Percentiles rank a stretch among this genome's conserved stretches.
Evolutionary conservation across 306 rosid genomes (phyloP).

Genomic region (Fragaria ananassa): DNA sequence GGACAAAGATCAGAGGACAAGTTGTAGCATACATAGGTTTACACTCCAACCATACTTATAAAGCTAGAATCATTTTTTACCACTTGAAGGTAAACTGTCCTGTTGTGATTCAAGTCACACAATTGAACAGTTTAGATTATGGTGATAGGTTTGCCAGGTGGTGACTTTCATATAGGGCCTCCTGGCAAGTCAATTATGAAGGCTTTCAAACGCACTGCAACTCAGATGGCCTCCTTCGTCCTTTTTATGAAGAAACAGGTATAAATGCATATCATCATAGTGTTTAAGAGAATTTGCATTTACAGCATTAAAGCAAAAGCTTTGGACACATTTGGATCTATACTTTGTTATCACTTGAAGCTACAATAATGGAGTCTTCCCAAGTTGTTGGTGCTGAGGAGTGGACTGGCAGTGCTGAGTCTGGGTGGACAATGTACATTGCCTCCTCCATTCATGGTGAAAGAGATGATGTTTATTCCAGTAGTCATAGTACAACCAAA

Average conservation of each 20-base stretch:
- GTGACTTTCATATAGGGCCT: conserved; percentile 33
- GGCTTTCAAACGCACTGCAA: conserved; percentile 31
- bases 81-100: conserved; percentile 31
- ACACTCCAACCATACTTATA: background rate
- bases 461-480: background rate
- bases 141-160: conserved; percentile 56
- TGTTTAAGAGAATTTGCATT: background rate
- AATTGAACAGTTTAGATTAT: conserved; percentile 9
- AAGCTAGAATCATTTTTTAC: conserved; percentile 3
- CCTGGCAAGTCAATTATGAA: conserved; percentile 54
- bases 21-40: background rate
- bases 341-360: background rate
- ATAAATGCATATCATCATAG: conserved; percentile 14
- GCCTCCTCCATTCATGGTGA: conserved; percentile 38
- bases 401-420: conserved; percentile 40
- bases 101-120: conserved; percentile 27
- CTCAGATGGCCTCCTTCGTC: conserved; percentile 50
- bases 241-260: conserved; percentile 18
- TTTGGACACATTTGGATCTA: background rate
- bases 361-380: conserved; percentile 55
- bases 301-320: background rate
- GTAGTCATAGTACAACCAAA: background rate
- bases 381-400: conserved; percentile 32
- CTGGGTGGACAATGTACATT: conserved; percentile 78
- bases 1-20: background rate